phyloP scores from a whole-genome alignment of 805 yeast species.

The Maudiozyma barnettii region DNA sequence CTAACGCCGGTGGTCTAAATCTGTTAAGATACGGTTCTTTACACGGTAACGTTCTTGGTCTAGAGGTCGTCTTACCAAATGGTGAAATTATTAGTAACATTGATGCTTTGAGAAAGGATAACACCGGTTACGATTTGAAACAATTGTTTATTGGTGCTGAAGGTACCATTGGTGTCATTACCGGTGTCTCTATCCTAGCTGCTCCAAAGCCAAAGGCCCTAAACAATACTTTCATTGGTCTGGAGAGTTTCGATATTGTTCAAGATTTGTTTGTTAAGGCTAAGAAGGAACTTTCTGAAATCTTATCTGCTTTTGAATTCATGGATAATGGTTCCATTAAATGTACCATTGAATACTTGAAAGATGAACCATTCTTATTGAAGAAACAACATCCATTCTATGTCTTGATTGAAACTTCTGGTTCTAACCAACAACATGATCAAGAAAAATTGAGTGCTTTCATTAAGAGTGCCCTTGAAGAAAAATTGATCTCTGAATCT shows the following conservation, averaged over 20 bases:
- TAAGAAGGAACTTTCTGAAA: slow-evolving; percentile 68
- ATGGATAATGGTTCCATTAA: slow-evolving; percentile 72
- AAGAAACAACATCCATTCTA: slow-evolving; percentile 80
- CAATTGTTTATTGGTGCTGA: slow-evolving; percentile 91
- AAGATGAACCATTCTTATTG: slow-evolving; percentile 55
- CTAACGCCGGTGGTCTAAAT: slow-evolving; percentile 93
- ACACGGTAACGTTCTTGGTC: slow-evolving; percentile 85
- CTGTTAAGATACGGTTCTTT: slow-evolving; percentile 80
- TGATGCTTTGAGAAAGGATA: slow-evolving; percentile 86
- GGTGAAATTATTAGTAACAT: slow-evolving; percentile 75
- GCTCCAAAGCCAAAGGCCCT: slow-evolving; percentile 80
- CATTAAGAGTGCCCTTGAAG: slow-evolving; percentile 74
- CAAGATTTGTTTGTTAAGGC: slow-evolving; percentile 74
- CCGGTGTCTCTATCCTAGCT: slow-evolving; percentile 82
- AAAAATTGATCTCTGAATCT: slow-evolving; percentile 76
- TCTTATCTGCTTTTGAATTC: slow-evolving; percentile 85
- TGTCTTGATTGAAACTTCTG: slow-evolving; percentile 86
- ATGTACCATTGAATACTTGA: slow-evolving; percentile 50
- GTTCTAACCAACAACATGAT: slow-evolving; percentile 88
- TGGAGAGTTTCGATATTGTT: slow-evolving; percentile 76
- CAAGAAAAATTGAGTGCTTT: slow-evolving; percentile 79
- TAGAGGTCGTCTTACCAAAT: slow-evolving; percentile 84
- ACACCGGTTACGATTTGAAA: slow-evolving; percentile 89
- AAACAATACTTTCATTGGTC: slow-evolving; percentile 82
- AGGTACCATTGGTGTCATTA: slow-evolving; percentile 83